Base-by-base conservation (phyloP, 129 eudicot species). In the Escallonia rubra region DNA sequence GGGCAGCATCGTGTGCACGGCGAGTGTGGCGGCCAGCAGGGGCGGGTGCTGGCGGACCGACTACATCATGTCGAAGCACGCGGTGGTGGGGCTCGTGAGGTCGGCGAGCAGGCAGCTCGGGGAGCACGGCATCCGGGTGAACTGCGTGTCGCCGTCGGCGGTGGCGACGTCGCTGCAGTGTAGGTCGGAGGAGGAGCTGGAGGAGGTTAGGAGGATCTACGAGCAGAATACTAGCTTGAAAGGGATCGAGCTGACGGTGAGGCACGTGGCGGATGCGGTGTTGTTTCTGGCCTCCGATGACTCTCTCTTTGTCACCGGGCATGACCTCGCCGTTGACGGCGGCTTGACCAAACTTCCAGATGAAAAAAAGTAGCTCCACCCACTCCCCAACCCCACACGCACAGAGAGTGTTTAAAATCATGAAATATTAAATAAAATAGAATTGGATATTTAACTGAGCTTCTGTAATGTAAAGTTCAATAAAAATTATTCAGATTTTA, bases 31-130 rank as follows among this genome's bases (percentile, higher is more conserved):
- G 3, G 78, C 66, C 6, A 73, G 41, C 16, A 73, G 47, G 10
- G 78, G 66, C 2, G 70, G 43, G 10, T 23, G 39, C 14, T 65
- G 39, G 54, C 53, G 78, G 49, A 73, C 72, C 2, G 78, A 73
- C 48, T 73, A 73, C 46, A 48, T 57, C 65, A 73, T 73, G 78
- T 73, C 78, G 3, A 65, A 73, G 42, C 57, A 65, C 7, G 78
- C 78, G 10, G 47, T 65, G 34, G 13, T 73, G 10, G 78, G 71
- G 42, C 57, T 73, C 44, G 72, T 73, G 1, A 55, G 58, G 45
- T 65, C 72, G 3, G 78, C 78, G 34, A 57, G 78, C 53, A 45
- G 64, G 70, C 78, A 73, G 66, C 66, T 73, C 0, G 78, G 78
- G 43, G 60, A 44, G 39, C 41, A 46, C 53, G 78, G 78, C 5